These are phyloP conservation scores for Athelia psychrophila DNA, from an alignment of 1,284 basidiomycete species.

Conservation along the genomic window DNA sequence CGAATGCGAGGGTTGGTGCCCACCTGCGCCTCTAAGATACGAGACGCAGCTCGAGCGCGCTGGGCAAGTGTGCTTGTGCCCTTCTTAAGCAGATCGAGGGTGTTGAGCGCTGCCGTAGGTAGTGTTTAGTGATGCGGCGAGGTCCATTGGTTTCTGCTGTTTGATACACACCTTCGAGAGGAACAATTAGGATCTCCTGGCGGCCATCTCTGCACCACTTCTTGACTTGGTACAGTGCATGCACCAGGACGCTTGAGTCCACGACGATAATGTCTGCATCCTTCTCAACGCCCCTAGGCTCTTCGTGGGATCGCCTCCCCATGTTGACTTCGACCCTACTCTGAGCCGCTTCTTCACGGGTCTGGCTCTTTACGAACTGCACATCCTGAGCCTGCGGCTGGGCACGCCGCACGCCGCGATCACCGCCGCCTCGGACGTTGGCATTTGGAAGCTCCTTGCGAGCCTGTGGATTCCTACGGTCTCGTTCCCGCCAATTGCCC, in stretches of 20 bases:
- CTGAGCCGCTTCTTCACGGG: slow-evolving; percentile 27
- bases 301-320: slow-evolving; percentile 35
- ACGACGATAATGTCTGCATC: slow-evolving; percentile 78
- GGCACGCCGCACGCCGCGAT: slow-evolving; percentile 24
- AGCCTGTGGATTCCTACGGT: slow-evolving; percentile 32
- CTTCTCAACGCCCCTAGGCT: slow-evolving; percentile 34
- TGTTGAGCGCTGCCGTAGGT: slow-evolving; percentile 69
- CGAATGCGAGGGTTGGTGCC: slow-evolving; percentile 74
- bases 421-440: slow-evolving; percentile 19
- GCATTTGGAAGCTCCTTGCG: slow-evolving; percentile 19
- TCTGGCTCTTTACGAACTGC: too few relatives aligned
- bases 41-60: slow-evolving; percentile 78
- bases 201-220: slow-evolving; percentile 75
- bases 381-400: too few relatives aligned
- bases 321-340: slow-evolving; percentile 16
- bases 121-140: slow-evolving; percentile 4
- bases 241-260: slow-evolving; percentile 85
- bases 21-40: slow-evolving; percentile 79
- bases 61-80: slow-evolving; percentile 76
- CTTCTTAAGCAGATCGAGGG: slow-evolving; percentile 93
- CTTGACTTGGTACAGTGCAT: slow-evolving; percentile 79
- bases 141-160: neutral
- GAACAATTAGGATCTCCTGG: slow-evolving; percentile 74
- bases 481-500: slow-evolving; percentile 60
- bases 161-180: slow-evolving; percentile 75